These are phyloP conservation scores for Baorangia bicolor DNA, from an alignment of 768 basidiomycete species.

Conservation along the genomic window DNA sequence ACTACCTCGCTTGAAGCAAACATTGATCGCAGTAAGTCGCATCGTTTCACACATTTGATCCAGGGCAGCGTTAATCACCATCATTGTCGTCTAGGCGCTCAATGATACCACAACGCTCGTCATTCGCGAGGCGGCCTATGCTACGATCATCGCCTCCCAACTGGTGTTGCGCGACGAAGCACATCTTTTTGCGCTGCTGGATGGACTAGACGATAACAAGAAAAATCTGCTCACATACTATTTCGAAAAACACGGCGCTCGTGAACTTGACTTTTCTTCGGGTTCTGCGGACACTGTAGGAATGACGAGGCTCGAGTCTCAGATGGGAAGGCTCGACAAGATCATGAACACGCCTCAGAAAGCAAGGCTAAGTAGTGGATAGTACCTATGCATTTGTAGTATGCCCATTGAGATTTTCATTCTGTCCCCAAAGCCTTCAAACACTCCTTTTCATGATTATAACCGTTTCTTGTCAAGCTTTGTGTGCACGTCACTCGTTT, in stretches of 20 bases:
- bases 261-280: conserved; percentile 44
- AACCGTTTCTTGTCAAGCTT: neutral
- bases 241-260: conserved; percentile 82
- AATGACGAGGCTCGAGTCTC: conserved; percentile 72
- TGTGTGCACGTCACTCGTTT: conserved; percentile 13
- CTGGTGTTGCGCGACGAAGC: conserved; percentile 80
- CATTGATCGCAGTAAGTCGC: conserved; percentile 62
- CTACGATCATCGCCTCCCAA: conserved; percentile 80
- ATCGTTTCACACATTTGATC: neutral
- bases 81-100: conserved; percentile 48
- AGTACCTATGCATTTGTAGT: neutral
- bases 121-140: conserved; percentile 81
- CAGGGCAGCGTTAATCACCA: neutral
- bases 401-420: neutral
- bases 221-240: conserved; percentile 87
- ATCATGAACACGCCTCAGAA: conserved; percentile 72
- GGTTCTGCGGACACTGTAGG: conserved; percentile 40
- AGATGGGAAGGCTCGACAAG: conserved; percentile 77
- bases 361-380: conserved; percentile 16
- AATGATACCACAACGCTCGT: conserved; percentile 73
- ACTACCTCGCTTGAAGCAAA: conserved; percentile 69
- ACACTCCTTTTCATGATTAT: conserved; percentile 1
- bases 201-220: conserved; percentile 84
- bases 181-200: conserved; percentile 76
- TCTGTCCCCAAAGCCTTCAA: neutral